Conservation (phyloP, 2,329 filamentous ascomycete genomes). For the Albifimbria verrucaria region DNA sequence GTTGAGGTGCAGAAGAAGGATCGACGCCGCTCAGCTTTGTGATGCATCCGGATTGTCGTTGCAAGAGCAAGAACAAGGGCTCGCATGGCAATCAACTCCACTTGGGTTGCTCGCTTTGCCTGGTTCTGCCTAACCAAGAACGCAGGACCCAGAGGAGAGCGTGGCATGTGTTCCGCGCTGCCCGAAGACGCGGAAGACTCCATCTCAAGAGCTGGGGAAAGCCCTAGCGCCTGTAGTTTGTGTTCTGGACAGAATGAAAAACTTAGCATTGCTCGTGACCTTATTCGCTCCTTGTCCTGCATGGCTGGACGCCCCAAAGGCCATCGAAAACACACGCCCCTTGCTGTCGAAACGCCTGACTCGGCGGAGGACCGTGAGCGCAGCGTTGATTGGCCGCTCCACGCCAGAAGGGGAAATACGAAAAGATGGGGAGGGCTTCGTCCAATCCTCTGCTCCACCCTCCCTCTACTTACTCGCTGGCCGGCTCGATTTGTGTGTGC, state of each 20-base stretch:
- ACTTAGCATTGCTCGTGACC: not conserved
- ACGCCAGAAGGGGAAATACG: conserved; percentile 15
- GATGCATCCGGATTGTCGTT: too few relatives aligned
- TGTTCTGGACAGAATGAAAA: not conserved
- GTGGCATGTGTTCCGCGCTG: too few relatives aligned
- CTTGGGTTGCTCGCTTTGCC: too few relatives aligned
- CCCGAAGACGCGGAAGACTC: too few relatives aligned
- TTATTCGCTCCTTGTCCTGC: too few relatives aligned
- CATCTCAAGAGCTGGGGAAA: not conserved
- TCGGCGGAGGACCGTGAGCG: not conserved
- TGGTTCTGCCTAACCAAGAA: too few relatives aligned
- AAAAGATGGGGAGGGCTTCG: too few relatives aligned
- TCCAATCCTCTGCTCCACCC: too few relatives aligned
- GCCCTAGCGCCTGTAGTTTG: not conserved
- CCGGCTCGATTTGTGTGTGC: not conserved
- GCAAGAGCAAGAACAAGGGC: not conserved
- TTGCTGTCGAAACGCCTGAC: not conserved
- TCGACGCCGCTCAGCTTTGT: not conserved
- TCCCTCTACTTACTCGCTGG: not conserved
- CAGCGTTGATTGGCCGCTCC: conserved; percentile 21
- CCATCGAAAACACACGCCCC: not conserved
- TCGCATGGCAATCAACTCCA: too few relatives aligned
- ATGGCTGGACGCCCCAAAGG: too few relatives aligned
- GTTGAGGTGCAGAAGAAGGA: too few relatives aligned
- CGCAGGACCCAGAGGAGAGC: too few relatives aligned